These are phyloP conservation scores for Boletus rubroflammeus DNA, from an alignment of 768 basidiomycete genomes.

Conservation along the genomic window DNA sequence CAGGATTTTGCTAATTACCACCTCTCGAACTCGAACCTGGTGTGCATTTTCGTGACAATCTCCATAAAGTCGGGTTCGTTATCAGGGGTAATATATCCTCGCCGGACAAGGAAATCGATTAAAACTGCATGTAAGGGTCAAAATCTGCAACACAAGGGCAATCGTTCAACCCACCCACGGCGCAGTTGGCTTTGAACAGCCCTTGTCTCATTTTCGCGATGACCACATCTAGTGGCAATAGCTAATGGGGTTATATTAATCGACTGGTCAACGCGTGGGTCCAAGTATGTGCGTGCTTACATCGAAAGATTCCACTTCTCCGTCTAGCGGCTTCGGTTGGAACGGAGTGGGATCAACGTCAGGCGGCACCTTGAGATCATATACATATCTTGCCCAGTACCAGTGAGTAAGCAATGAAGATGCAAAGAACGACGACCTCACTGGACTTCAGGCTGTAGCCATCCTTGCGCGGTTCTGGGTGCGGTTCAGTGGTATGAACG, in stretches of 20 bases:
- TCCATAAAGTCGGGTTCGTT: conserved; percentile 82
- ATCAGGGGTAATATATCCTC: conserved; percentile 82
- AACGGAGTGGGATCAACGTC: conserved; percentile 45
- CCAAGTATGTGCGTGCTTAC: conserved; percentile 38
- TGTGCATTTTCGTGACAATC: conserved; percentile 72
- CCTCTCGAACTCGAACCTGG: conserved; percentile 58
- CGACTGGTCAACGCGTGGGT: not conserved
- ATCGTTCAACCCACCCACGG: conserved; percentile 51
- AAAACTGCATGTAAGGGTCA: conserved; percentile 52
- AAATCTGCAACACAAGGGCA: not conserved
- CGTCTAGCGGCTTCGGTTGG: conserved; percentile 75
- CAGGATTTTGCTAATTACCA: conserved; percentile 33
- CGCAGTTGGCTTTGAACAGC: conserved; percentile 92
- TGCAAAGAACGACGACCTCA: conserved; percentile 32
- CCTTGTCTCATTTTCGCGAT: conserved; percentile 60
- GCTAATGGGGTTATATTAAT: conserved; percentile 36
- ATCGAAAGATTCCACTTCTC: conserved; percentile 92
- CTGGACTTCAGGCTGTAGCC: conserved; percentile 88
- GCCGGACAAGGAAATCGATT: conserved; percentile 85
- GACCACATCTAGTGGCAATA: conserved; percentile 62
- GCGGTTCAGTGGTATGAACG: not conserved
- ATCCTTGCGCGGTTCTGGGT: conserved; percentile 34
- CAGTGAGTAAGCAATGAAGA: not conserved
- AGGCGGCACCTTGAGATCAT: conserved; percentile 72
- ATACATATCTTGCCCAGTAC: conserved; percentile 61